A percentile compares a stretch with the other conserved stretches of the same genome.
These are phyloP conservation scores for Eucalyptus grandis DNA, from an alignment of 345 rosid species.

Conservation along the genomic window DNA sequence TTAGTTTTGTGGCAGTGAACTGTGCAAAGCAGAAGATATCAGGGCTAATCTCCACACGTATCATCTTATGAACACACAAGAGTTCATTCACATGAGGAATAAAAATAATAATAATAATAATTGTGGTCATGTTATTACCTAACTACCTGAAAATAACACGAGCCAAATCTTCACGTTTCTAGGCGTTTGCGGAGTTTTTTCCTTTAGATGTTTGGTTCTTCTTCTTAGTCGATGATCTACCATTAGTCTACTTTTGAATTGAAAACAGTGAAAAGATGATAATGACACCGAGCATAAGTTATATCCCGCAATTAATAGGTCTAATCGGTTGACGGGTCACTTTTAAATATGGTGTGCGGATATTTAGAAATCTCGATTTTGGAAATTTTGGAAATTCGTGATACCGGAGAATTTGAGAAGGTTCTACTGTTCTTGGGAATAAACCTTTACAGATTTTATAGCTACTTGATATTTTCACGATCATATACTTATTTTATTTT, in stretches of 20 bases:
- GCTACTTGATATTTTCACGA: neutral
- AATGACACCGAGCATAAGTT: neutral
- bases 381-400: neutral
- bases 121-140: neutral
- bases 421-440: neutral
- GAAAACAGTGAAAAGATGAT: neutral
- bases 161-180: neutral
- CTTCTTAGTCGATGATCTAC: neutral
- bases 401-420: neutral
- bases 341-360: neutral
- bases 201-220: neutral
- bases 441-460: neutral
- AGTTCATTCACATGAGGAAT: neutral
- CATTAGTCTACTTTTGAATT: neutral
- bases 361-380: neutral
- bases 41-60: neutral
- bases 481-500: neutral
- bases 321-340: neutral
- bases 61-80: neutral
- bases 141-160: neutral
- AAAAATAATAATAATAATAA: neutral
- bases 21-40: neutral
- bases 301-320: neutral
- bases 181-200: neutral
- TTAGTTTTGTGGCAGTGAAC: neutral